Percentiles rank a stretch among this genome's conserved stretches.
Evolutionary conservation across 371 early-diverging fungal species (phyloP).

Genomic region (Capillidium rhysosporum): DNA sequence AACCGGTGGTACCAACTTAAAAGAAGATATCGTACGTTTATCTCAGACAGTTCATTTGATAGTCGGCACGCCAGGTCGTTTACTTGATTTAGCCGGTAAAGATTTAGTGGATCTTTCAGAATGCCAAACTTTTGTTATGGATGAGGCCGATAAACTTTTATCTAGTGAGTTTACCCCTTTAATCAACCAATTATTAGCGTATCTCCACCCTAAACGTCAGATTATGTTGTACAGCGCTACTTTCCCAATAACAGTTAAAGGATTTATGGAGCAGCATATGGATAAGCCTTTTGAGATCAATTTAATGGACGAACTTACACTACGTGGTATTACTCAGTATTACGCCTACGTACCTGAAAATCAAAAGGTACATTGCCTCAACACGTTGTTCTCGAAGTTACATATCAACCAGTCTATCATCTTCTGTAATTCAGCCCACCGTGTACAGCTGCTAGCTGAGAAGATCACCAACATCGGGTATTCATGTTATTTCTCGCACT

Average conservation of each 20-base stretch:
- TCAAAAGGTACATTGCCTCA: conserved; percentile 95
- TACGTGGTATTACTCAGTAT: conserved; percentile 95
- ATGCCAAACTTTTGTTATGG: conserved; percentile 85
- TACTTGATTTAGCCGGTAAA: conserved; percentile 85
- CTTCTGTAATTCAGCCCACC: conserved; percentile 96
- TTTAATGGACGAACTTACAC: conserved; percentile 95
- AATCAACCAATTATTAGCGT: conserved; percentile 75
- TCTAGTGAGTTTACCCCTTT: conserved; percentile 93
- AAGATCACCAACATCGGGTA: conserved; percentile 98
- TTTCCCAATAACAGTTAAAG: conserved; percentile 91
- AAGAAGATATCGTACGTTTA: conserved; percentile 95
- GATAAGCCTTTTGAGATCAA: conserved; percentile 94
- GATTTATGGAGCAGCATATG: conserved; percentile 86
- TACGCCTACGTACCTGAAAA: conserved; percentile 96
- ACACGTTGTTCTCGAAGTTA: conserved; percentile 94
- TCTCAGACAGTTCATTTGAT: conserved; percentile 81
- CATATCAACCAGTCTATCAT: conserved; percentile 99
- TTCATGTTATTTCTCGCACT: conserved; percentile 96
- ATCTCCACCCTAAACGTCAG: conserved; percentile 71
- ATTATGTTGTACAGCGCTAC: conserved; percentile 97
- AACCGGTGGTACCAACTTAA: conserved; percentile 91
- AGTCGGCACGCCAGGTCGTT: conserved; percentile 95
- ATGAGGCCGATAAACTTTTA: conserved; percentile 97
- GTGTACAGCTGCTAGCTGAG: conserved; percentile 92
- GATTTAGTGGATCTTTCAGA: conserved; percentile 71